Conservation (phyloP, 2,329 filamentous ascomycete genomes). For the Talaromyces sp. region DNA sequence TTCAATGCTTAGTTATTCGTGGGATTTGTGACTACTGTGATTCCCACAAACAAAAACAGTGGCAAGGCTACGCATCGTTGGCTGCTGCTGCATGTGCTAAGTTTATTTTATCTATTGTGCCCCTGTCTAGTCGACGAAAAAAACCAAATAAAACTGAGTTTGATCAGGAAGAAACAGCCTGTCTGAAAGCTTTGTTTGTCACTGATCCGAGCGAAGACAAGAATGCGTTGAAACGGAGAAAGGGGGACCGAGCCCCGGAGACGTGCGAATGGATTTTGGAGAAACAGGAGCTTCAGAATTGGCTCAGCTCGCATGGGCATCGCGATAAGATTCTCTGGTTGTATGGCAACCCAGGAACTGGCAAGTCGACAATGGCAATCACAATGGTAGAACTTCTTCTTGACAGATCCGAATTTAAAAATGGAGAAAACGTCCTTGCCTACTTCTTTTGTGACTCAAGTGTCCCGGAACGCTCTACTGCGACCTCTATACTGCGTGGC, state of each 20-base stretch:
- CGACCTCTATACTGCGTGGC: slow-evolving; percentile 13
- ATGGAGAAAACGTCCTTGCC: not conserved
- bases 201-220: slow-evolving; percentile 1
- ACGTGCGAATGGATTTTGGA: slow-evolving; percentile 15
- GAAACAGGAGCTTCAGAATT: slow-evolving; percentile 13
- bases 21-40: slow-evolving; percentile 8
- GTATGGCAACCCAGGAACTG: slow-evolving; percentile 17
- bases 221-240: not conserved
- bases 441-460: slow-evolving; percentile 19
- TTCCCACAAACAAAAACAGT: slow-evolving; percentile 12
- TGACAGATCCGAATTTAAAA: not conserved
- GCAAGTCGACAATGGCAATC: slow-evolving; percentile 13
- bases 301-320: slow-evolving; percentile 8
- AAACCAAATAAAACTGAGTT: not conserved
- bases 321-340: slow-evolving; percentile 14
- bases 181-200: not conserved
- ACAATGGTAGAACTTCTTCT: not conserved
- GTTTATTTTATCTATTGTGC: not conserved
- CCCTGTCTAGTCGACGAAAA: too few species aligned
- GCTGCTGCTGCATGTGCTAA: slow-evolving; percentile 12
- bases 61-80: slow-evolving; percentile 13
- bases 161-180: not conserved
- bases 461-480: slow-evolving; percentile 7
- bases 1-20: slow-evolving; percentile 12
- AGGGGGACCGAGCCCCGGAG: slow-evolving; percentile 1